Percentiles rank a stretch among this genome's conserved stretches.
Evolutionary conservation across 345 rosid genomes (phyloP).

Genomic region (Acer saccharum): DNA sequence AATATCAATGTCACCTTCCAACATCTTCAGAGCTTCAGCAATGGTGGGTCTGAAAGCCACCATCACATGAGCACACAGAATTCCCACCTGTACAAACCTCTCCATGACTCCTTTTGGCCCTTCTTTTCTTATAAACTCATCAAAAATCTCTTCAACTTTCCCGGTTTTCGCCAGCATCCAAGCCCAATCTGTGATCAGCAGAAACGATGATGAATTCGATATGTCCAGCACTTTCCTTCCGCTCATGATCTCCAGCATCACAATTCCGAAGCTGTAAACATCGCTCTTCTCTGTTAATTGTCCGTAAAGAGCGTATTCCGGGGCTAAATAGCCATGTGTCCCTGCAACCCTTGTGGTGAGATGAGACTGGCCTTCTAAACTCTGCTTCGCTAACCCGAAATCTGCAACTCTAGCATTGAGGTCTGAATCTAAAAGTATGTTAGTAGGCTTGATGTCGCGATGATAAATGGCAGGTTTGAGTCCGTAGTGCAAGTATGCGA

Average conservation of each 20-base stretch:
- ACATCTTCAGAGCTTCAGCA: conserved; percentile 54
- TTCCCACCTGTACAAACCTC: conserved; percentile 65
- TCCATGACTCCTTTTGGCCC: conserved; percentile 60
- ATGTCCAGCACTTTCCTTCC: conserved; percentile 58
- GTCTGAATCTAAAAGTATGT: conserved; percentile 53
- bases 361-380: conserved; percentile 57
- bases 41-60: conserved; percentile 62
- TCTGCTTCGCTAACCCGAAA: conserved; percentile 64
- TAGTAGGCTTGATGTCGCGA: conserved; percentile 61
- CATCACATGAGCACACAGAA: conserved; percentile 68
- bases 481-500: conserved; percentile 62
- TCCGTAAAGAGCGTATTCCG: conserved; percentile 61
- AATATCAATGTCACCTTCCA: conserved; percentile 63
- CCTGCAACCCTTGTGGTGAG: conserved; percentile 66
- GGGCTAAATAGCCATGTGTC: conserved; percentile 63
- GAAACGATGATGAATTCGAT: conserved; percentile 33
- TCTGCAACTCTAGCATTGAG: conserved; percentile 55
- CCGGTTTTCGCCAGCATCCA: conserved; percentile 50
- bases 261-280: conserved; percentile 61
- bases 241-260: conserved; percentile 59
- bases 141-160: conserved; percentile 36
- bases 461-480: conserved; percentile 64
- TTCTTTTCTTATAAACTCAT: conserved; percentile 41
- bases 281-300: conserved; percentile 67
- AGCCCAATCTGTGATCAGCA: conserved; percentile 64